Conservation (phyloP, 2,329 filamentous ascomycete genomes). For the Ophiostoma populinum region DNA sequence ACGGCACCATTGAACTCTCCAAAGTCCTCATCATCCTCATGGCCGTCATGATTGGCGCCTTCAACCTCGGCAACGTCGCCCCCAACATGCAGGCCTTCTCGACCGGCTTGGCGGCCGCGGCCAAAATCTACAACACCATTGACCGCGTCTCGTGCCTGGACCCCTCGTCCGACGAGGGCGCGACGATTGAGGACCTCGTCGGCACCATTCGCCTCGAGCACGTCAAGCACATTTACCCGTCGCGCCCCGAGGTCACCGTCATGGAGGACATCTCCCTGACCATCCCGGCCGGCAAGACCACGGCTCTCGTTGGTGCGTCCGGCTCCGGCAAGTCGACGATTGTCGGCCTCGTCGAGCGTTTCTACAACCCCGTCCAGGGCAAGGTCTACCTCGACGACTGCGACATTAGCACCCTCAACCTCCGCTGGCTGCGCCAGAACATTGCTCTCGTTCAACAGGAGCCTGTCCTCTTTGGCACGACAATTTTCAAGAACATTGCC, state of each 20-base stretch:
- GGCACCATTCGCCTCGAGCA: slow-evolving; percentile 68
- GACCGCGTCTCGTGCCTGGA: slow-evolving; percentile 77
- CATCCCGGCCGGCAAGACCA: slow-evolving; percentile 80
- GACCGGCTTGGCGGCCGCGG: slow-evolving; percentile 63
- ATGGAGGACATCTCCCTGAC: slow-evolving; percentile 68
- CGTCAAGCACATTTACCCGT: slow-evolving; percentile 88
- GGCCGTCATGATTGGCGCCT: slow-evolving; percentile 83
- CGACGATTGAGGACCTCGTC: slow-evolving; percentile 52
- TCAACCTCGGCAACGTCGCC: slow-evolving; percentile 73
- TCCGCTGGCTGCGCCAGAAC: slow-evolving; percentile 81
- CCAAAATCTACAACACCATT: slow-evolving; percentile 88
- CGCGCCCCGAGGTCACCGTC: slow-evolving; percentile 73
- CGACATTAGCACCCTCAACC: slow-evolving; percentile 65
- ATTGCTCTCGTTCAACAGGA: slow-evolving; percentile 89
- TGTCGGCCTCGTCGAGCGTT: slow-evolving; percentile 80
- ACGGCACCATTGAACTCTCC: slow-evolving; percentile 46
- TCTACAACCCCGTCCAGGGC: slow-evolving; percentile 79
- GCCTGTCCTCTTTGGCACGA: slow-evolving; percentile 74
- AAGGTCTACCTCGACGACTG: slow-evolving; percentile 65
- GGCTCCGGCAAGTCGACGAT: slow-evolving; percentile 93
- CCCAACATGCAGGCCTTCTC: slow-evolving; percentile 80
- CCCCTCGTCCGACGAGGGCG: slow-evolving; percentile 51
- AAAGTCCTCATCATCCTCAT: slow-evolving; percentile 73
- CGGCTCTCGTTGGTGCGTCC: slow-evolving; percentile 83
- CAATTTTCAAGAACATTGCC: slow-evolving; percentile 79